Percentiles rank a stretch among this genome's conserved stretches.
Conservation (phyloP, 2,329 filamentous ascomycete genomes). For the Nemania sp. region DNA sequence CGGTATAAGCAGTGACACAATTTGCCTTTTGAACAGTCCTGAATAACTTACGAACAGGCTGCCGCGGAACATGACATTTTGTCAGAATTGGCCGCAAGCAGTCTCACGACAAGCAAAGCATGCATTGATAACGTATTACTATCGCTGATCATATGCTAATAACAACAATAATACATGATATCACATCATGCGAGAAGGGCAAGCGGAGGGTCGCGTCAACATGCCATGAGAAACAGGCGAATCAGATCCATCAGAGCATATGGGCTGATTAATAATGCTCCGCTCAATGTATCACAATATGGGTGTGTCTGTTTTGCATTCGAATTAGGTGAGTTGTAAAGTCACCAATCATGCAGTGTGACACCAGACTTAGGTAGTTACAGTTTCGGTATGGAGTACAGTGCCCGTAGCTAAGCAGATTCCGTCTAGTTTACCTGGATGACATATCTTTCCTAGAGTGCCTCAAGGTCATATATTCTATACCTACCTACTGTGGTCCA, state of each 20-base stretch:
- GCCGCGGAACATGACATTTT: no score
- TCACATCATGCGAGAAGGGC: slow-evolving; percentile 2
- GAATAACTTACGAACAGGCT: no score
- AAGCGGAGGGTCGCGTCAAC: slow-evolving; percentile 2
- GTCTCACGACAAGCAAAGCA: background rate
- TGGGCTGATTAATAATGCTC: slow-evolving; percentile 2
- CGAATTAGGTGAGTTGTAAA: slow-evolving; percentile 13
- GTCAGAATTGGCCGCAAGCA: background rate
- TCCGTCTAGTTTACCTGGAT: background rate
- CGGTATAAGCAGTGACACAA: no score
- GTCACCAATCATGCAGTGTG: slow-evolving; percentile 7
- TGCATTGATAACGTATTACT: background rate
- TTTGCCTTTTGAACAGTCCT: no score
- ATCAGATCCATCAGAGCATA: background rate
- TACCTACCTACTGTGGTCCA: no score
- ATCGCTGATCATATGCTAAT: background rate
- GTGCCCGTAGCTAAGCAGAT: background rate
- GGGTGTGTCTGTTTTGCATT: slow-evolving; percentile 11
- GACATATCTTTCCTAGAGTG: background rate
- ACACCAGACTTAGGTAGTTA: slow-evolving; percentile 5
- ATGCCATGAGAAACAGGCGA: background rate
- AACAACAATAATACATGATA: background rate
- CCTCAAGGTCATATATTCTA: no score
- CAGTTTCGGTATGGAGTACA: slow-evolving; percentile 3
- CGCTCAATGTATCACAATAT: slow-evolving; percentile 22